These are phyloP conservation scores for Hyparrhenia diplandra DNA, from an alignment of 176 grass and related monocot species.

Conservation along the genomic window DNA sequence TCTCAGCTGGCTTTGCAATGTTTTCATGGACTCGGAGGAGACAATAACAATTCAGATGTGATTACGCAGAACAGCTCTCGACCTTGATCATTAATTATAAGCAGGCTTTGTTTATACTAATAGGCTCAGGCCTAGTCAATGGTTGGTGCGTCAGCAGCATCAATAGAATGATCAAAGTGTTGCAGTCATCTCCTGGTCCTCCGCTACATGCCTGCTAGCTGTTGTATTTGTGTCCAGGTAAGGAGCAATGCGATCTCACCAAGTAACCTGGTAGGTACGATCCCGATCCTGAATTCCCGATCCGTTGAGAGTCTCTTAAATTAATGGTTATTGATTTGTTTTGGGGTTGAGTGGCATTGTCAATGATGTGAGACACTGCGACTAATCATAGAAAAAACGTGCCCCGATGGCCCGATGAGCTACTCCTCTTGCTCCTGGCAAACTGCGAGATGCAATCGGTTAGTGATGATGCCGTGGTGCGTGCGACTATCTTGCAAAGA, in stretches of 20 bases:
- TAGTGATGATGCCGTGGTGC: not conserved
- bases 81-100: not conserved
- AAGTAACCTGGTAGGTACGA: not conserved
- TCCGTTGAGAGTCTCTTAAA: not conserved
- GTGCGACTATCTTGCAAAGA: not conserved
- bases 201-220: not conserved
- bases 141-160: constrained; percentile 15
- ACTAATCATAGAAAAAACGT: not conserved
- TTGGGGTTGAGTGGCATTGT: not conserved
- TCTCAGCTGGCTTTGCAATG: not conserved
- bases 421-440: not conserved
- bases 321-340: not conserved
- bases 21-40: not conserved
- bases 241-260: not conserved
- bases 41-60: not conserved
- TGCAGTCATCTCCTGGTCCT: not conserved
- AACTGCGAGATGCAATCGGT: not conserved
- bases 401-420: too few species aligned
- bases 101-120: not conserved
- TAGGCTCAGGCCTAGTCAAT: not conserved
- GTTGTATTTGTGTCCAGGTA: not conserved
- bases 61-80: not conserved
- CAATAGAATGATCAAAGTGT: not conserved
- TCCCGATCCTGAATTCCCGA: not conserved
- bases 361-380: not conserved